Conservation (phyloP, 2,329 filamentous ascomycete species). For the Cyanodermella asteris region DNA sequence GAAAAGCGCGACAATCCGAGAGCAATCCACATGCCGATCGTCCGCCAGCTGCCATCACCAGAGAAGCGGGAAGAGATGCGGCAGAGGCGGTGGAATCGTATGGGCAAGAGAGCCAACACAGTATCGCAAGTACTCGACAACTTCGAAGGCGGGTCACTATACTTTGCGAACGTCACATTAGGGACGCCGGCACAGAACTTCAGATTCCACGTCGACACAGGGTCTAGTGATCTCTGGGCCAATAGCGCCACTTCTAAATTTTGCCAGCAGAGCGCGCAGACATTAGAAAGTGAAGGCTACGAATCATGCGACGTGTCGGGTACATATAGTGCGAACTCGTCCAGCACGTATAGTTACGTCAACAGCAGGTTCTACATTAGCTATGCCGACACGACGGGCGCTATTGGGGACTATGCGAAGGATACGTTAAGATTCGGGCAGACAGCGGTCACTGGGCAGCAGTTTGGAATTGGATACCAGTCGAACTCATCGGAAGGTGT, state of each 20-base stretch:
- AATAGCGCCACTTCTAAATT: slow-evolving; percentile 28
- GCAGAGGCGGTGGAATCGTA: too few species aligned
- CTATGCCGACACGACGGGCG: slow-evolving; percentile 29
- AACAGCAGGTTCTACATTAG: slow-evolving; percentile 29
- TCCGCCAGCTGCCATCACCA: too few species aligned
- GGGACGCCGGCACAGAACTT: slow-evolving; percentile 26
- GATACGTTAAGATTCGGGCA: slow-evolving; percentile 29
- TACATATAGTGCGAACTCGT: slow-evolving; percentile 27
- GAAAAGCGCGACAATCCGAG: too few species aligned
- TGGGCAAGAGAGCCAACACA: too few species aligned
- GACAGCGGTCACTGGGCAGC: slow-evolving; percentile 25
- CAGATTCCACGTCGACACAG: slow-evolving; percentile 29
- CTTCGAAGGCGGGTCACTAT: slow-evolving; percentile 31
- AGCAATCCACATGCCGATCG: too few species aligned
- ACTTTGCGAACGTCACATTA: slow-evolving; percentile 33
- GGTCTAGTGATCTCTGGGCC: slow-evolving; percentile 31
- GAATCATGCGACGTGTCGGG: slow-evolving; percentile 26
- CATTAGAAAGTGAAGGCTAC: too few species aligned
- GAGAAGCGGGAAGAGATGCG: too few species aligned
- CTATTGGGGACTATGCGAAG: slow-evolving; percentile 26
- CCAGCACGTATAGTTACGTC: slow-evolving; percentile 27
- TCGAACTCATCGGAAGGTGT: slow-evolving; percentile 47
- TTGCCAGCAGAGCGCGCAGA: slow-evolving; percentile 19
- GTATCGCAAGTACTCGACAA: too few species aligned
- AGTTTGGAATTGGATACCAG: slow-evolving; percentile 36